Evolutionary conservation across 164 flowering plant genomes (phyloP).

Genomic region (Stephania yunnanensis): DNA sequence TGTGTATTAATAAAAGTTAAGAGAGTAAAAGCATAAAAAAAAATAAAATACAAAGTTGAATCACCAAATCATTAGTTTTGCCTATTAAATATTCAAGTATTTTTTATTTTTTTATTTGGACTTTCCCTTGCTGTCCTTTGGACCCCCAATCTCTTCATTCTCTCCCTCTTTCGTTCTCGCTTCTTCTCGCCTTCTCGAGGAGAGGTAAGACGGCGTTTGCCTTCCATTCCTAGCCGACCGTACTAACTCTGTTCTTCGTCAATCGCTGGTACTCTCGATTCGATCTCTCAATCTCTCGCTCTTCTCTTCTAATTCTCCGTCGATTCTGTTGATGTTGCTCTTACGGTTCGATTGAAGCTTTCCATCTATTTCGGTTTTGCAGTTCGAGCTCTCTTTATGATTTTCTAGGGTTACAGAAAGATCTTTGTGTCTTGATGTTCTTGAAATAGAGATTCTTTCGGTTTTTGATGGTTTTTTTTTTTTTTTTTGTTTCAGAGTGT

Average conservation of each 20-base stretch:
- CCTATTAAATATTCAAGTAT: no score
- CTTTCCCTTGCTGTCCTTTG: not conserved
- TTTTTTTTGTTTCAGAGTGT: not conserved
- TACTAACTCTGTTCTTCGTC: not conserved
- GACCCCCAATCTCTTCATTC: conserved; percentile 3
- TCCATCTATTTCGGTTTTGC: not conserved
- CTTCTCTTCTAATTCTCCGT: not conserved
- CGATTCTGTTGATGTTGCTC: not conserved
- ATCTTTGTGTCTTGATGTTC: not conserved
- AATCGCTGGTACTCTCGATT: not conserved
- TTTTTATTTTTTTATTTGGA: not conserved
- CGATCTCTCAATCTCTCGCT: not conserved
- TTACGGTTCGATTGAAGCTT: not conserved
- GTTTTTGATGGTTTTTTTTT: not conserved
- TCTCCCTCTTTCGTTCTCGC: not conserved
- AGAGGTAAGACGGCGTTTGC: not conserved
- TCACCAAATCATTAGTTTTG: no score
- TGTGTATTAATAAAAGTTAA: no score
- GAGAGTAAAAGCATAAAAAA: no score
- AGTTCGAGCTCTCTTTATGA: not conserved
- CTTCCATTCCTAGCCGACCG: not conserved
- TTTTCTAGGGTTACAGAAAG: not conserved
- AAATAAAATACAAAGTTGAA: no score
- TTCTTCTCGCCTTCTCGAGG: not conserved
- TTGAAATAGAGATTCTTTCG: not conserved